A percentile compares a stretch with the other conserved stretches of the same genome.
These are phyloP conservation scores for Crepidotus variabilis DNA, from an alignment of 768 basidiomycete species.

Conservation along the genomic window DNA sequence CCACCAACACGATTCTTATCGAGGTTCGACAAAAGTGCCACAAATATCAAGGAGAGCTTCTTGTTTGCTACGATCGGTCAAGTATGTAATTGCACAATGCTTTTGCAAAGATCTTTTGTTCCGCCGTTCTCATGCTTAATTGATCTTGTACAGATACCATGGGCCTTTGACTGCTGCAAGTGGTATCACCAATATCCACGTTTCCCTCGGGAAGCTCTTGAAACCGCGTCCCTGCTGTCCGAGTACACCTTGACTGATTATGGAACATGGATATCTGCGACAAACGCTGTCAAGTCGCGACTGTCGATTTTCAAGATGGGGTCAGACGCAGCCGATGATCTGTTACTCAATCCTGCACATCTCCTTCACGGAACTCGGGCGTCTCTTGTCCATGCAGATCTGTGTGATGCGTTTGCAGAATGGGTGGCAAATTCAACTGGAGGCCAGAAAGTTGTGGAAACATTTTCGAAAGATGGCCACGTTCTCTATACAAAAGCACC, in stretches of 20 bases:
- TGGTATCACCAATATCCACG: slow-evolving; percentile 60
- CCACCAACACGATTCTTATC: slow-evolving; percentile 47
- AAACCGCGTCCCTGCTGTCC: slow-evolving; percentile 39
- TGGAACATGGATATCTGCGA: slow-evolving; percentile 45
- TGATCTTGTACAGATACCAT: slow-evolving; percentile 39
- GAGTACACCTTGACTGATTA: slow-evolving; percentile 55
- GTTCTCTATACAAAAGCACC: slow-evolving; percentile 29
- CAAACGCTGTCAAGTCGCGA: slow-evolving; percentile 22
- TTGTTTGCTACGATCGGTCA: slow-evolving; percentile 49
- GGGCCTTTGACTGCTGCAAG: slow-evolving; percentile 46
- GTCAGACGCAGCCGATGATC: slow-evolving; percentile 33
- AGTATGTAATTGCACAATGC: slow-evolving; percentile 20
- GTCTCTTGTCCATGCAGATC: slow-evolving; percentile 16
- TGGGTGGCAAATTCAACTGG: slow-evolving; percentile 39
- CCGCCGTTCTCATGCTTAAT: too few relatives aligned
- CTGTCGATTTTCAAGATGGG: slow-evolving; percentile 40
- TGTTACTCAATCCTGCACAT: slow-evolving; percentile 45
- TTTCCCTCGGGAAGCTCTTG: slow-evolving; percentile 47
- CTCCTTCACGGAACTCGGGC: slow-evolving; percentile 34
- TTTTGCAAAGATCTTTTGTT: neutral
- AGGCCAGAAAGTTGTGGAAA: slow-evolving; percentile 39
- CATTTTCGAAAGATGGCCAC: slow-evolving; percentile 31
- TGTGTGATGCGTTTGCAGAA: slow-evolving; percentile 36
- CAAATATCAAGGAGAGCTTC: slow-evolving; percentile 53
- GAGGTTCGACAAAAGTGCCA: slow-evolving; percentile 56